Base-by-base conservation (phyloP, 1,284 basidiomycete genomes). In the Sanguinoderma infundibulare region DNA sequence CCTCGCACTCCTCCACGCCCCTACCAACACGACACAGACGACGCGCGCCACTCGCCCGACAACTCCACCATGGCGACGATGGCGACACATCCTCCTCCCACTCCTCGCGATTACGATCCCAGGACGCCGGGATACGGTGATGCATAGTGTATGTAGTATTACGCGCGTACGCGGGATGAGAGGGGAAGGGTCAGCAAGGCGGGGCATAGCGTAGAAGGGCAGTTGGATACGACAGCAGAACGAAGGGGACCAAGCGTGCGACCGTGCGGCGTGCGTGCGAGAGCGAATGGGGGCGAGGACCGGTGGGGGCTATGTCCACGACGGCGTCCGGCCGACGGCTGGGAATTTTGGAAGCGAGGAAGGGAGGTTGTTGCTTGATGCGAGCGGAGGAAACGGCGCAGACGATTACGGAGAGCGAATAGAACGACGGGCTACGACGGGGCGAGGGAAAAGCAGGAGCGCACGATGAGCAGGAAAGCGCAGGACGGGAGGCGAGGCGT, bases 351-450 rank as follows among this genome's bases (percentile, higher is more conserved):
- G 30, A 28, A 1, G 17, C 2, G 28, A 6, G 28, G 17, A 30
- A 32, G 10, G 20, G 35, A 20, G 35, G 5, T 34, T 15, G 50
- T 26, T 34, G 35, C 14, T 2, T 35, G 50, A 36, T 5, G 50
- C 17, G 34, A 7, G 14, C 28, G 28, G 35, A 14, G 9, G 42
- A 32, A 24, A 24, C 39, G 47, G 39, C 53, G 53, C 22, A 22
- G 57, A 42, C 58, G 51, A 59, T 62, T 62, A 60, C 51, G 54
- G 54, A 55, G 30, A 39, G 46, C 46, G 49, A 20, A 32, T 42
- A 49, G 28, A 26, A 44, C 32, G 32, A n/a, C n/a, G n/a, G n/a
- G n/a, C n/a, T n/a, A n/a, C 34, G 51, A 17, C 4, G 32, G 20
- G 50, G 49, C 26, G 34, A 28, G 22, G 40, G 30, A 20, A 24